phyloP scores from a whole-genome alignment of 371 early-diverging fungal genomes.

The Basidiobolus meristosporus region DNA sequence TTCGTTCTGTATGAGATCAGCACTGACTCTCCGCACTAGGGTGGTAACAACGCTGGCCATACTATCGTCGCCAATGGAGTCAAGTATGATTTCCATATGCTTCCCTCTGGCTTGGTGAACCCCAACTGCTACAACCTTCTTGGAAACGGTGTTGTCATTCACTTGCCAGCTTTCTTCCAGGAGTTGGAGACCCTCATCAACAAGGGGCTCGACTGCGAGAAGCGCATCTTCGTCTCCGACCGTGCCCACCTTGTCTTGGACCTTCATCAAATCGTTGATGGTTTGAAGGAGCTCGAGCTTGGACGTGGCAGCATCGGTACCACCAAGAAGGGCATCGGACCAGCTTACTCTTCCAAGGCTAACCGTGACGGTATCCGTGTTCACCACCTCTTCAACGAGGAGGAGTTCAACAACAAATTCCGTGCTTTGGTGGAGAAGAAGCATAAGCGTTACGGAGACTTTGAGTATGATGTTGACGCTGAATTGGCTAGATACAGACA shows the following conservation, averaged over 20 bases:
- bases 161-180: constrained; percentile 81
- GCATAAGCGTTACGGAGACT: constrained; percentile 78
- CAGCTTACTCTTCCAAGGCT: constrained; percentile 91
- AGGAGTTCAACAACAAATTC: constrained; percentile 65
- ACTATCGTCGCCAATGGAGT: constrained; percentile 83
- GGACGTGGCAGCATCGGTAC: constrained; percentile 90
- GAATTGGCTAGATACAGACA: constrained; percentile 48
- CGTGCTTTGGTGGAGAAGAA: constrained; percentile 62
- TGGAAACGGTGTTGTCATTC: constrained; percentile 92
- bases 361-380: constrained; percentile 83
- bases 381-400: constrained; percentile 71
- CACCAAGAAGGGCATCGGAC: constrained; percentile 93
- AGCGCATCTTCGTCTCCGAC: constrained; percentile 73
- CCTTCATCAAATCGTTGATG: constrained; percentile 88
- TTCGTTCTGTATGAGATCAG: too few relatives aligned
- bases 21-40: too few relatives aligned
- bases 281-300: constrained; percentile 82
- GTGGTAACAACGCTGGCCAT: constrained; percentile 95
- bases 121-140: constrained; percentile 65
- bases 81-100: constrained; percentile 89
- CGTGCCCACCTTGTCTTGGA: constrained; percentile 94
- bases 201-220: constrained; percentile 66
- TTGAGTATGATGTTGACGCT: constrained; percentile 79
- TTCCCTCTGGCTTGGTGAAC: constrained; percentile 86
- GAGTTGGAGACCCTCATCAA: constrained; percentile 65